Evolutionary conservation across 768 basidiomycete species (phyloP), one percentile per base, ranked within the genome.

Genomic region (Pleurotus eryngii): DNA sequence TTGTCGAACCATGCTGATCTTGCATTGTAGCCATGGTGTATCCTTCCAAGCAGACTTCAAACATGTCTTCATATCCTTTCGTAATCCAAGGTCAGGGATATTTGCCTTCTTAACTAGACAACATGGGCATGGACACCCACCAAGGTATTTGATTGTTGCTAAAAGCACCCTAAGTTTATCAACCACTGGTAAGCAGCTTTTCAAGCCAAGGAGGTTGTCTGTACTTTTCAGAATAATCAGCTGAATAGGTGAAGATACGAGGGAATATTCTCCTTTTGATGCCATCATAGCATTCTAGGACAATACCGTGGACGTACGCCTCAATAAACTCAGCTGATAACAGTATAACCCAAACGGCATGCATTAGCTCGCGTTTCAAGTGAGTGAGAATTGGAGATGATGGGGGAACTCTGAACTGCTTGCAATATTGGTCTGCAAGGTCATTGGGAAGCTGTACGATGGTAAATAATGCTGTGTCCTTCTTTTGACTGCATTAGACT

Each of bases 71-170:
- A 57, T 55, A 49, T 72, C 70, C 3, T 12, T 43, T 20, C 63
- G 59, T 24, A 59, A 58, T 1, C 73, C 76, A 12, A 78, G 18
- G 0, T 59, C 22, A 6, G 45, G 22, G n/a, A 76, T 66, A 0
- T 69, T 9, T 0, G 51, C 54, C 53, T 72, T 74, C 5, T 45
- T 46, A 20, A 74, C 59, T 0, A 70, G 57, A 56, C 78, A 80
- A 0, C 68, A 61, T 0, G 76, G 76, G 57, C 78, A 79, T 12
- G 73, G 75, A 47, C 69, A 72, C 1, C 48, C 12, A 1, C 71
- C 73, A 0, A 69, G 57, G 43, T 68, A 65, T 7, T 65, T 64
- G n/a, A 79, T 71, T 8, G 66, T 65, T 0, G 75, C 68, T 1
- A 78, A 45, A 0, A 78, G 64, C 6, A 75, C 61, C 59, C 74